phyloP scores from a whole-genome alignment of 352 stramenopile species.

The Globisporangium emineosum region DNA sequence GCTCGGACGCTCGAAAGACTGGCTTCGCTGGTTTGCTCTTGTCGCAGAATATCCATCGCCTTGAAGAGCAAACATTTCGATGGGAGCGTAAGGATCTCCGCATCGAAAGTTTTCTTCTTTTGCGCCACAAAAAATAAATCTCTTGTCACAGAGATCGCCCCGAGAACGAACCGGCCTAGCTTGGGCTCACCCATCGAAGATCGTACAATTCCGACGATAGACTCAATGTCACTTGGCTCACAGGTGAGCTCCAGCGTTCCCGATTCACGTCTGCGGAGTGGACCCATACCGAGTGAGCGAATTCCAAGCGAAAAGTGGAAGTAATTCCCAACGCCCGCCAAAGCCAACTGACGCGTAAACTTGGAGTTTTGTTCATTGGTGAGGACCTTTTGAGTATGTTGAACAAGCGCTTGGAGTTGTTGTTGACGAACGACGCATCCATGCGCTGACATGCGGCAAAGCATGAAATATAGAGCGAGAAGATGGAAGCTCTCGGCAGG shows the following conservation, averaged over 20 bases:
- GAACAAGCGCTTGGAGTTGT: constrained; percentile 1
- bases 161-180: constrained; percentile 21
- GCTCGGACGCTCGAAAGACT: not conserved
- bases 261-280: not conserved
- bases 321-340: constrained; percentile 11
- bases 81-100: constrained; percentile 33
- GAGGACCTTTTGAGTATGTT: not conserved
- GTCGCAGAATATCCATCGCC: constrained; percentile 29
- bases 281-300: not conserved
- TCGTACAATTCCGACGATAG: constrained; percentile 23
- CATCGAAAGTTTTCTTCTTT: constrained; percentile 52
- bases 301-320: constrained; percentile 19
- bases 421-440: constrained; percentile 5
- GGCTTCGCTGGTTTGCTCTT: constrained; percentile 17
- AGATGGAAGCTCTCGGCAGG: constrained; percentile 22
- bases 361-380: not conserved
- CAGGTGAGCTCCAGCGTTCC: constrained; percentile 5
- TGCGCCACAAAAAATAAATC: constrained; percentile 37
- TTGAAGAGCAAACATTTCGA: constrained; percentile 28
- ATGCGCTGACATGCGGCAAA: constrained; percentile 16
- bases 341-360: not conserved
- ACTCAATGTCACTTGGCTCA: constrained; percentile 16
- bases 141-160: constrained; percentile 28
- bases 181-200: constrained; percentile 9
- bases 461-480: constrained; percentile 24